Evolutionary conservation across 1,284 basidiomycete species (phyloP), one percentile per base, ranked within the genome.

Genomic region (Ustilago xerochloae): DNA sequence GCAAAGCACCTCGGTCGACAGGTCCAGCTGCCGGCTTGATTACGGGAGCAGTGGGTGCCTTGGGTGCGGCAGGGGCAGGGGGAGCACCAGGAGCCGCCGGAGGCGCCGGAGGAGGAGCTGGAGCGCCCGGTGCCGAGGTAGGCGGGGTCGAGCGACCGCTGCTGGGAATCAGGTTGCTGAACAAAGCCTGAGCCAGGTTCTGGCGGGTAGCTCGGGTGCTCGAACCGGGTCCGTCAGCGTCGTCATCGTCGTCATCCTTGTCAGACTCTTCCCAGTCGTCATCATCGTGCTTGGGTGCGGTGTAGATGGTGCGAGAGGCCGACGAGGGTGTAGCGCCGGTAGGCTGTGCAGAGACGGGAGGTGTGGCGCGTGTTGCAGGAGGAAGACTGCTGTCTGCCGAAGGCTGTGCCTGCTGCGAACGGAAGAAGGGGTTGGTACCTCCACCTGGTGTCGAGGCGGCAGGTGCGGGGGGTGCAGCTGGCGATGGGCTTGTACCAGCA

Each of bases 1-100:
- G 85, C 28, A 99, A 86, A 0, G 92, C 93, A 63, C 88, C 87
- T 28, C 90, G 88, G 81, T 90, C 89, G 6, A 87, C 88, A 8
- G 88, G 82, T 0, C 85, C 84, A 7, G 79, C 67, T 16, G 79
- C 71, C 5, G 80, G 66, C 4, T 85, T 75, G 36, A 83, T 56
- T 26, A 75, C 58, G 1, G 84, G 77, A 1, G 74, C 20, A 32
- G 69, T 56, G 1, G 83, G 80, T 29, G 87, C 85, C 6, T 87
- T 52, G 1, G 72, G 70, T 0, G 73, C 64, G 29, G 67, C 53
- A 1, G 75, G 58, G 2, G 80, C 68, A 9, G 80, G 52, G 13
- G 72, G 83, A 2, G 87, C 78, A 10, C 87, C 69, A 3, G 87
- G 80, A 16, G 87, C 56, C 5, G 55, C 53, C 15, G 67, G 58